Evolutionary conservation across 2,329 filamentous ascomycete species (phyloP).

Genomic region (Colletotrichum orbiculare): DNA sequence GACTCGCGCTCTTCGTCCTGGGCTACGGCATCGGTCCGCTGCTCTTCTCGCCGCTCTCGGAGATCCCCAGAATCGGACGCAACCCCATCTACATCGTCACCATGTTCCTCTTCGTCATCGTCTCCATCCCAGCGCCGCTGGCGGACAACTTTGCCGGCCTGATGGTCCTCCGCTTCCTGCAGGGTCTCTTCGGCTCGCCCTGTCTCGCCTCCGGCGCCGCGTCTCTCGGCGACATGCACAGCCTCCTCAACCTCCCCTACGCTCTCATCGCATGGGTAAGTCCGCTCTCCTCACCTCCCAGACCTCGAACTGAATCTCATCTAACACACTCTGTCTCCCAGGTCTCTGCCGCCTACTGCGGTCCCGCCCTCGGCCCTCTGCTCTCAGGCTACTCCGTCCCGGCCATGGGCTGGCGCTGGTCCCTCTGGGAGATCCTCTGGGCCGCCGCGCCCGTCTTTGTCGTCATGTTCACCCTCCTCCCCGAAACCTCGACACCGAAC

Average conservation of each 20-base stretch:
- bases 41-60: constrained; percentile 73
- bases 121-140: constrained; percentile 73
- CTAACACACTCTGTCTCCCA: constrained; percentile 43
- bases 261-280: constrained; percentile 68
- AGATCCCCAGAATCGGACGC: constrained; percentile 74
- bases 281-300: constrained; percentile 44
- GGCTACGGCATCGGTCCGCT: constrained; percentile 73
- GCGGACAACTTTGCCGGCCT: constrained; percentile 72
- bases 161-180: constrained; percentile 72
- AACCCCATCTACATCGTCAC: constrained; percentile 76
- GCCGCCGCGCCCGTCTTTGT: constrained; percentile 67
- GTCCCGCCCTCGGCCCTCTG: constrained; percentile 68
- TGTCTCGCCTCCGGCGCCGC: constrained; percentile 70
- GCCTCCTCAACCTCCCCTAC: constrained; percentile 65
- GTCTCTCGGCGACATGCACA: constrained; percentile 65
- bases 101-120: constrained; percentile 75
- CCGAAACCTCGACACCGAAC: constrained; percentile 70
- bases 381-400: constrained; percentile 70
- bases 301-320: too few relatives aligned
- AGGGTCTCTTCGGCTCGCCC: constrained; percentile 74
- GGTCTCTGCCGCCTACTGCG: constrained; percentile 52
- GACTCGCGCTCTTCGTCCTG: constrained; percentile 71
- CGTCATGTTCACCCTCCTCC: constrained; percentile 71
- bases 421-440: constrained; percentile 73
- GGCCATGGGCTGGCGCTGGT: constrained; percentile 71